Conservation (phyloP, 208 protist species). For the Crithidia thermophila region DNA sequence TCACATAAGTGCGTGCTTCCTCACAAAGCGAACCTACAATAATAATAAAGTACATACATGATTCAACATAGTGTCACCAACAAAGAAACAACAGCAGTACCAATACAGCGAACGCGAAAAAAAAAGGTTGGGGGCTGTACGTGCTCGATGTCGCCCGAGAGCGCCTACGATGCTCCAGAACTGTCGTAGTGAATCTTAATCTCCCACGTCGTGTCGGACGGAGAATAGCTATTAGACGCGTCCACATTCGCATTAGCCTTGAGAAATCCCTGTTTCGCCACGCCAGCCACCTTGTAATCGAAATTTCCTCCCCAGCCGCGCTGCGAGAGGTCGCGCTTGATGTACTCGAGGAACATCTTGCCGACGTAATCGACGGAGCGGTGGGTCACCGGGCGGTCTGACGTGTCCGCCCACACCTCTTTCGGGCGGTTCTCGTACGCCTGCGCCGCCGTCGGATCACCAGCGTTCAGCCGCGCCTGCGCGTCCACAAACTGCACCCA, state of each 20-base stretch:
- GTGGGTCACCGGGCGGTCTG: conserved; percentile 56
- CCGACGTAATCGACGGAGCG: conserved; percentile 79
- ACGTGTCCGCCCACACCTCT: conserved; percentile 77
- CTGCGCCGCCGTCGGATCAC: conserved; percentile 29
- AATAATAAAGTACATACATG: too few species aligned
- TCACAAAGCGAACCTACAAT: too few species aligned
- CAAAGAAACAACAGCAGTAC: background rate
- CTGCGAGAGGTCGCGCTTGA: conserved; percentile 66
- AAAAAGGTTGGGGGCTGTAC: too few species aligned
- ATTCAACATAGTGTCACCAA: too few species aligned
- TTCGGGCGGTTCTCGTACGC: conserved; percentile 34
- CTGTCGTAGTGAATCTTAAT: conserved; percentile 81
- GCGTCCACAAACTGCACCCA: conserved; percentile 70
- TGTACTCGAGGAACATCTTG: conserved; percentile 84
- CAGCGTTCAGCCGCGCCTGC: conserved; percentile 36
- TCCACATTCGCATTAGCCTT: conserved; percentile 71
- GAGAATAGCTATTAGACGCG: conserved; percentile 35
- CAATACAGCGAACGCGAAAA: too few species aligned
- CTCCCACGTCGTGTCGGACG: conserved; percentile 65
- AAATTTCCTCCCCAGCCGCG: conserved; percentile 85
- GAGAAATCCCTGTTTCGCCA: conserved; percentile 72
- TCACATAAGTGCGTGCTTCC: too few species aligned
- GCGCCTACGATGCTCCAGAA: conserved; percentile 19
- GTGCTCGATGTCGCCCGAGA: too few species aligned
- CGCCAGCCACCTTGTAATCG: conserved; percentile 82